Evolutionary conservation across 2,329 filamentous ascomycete genomes (phyloP), one percentile per base, ranked within the genome.

Genomic region (Paramyrothecium sp.): DNA sequence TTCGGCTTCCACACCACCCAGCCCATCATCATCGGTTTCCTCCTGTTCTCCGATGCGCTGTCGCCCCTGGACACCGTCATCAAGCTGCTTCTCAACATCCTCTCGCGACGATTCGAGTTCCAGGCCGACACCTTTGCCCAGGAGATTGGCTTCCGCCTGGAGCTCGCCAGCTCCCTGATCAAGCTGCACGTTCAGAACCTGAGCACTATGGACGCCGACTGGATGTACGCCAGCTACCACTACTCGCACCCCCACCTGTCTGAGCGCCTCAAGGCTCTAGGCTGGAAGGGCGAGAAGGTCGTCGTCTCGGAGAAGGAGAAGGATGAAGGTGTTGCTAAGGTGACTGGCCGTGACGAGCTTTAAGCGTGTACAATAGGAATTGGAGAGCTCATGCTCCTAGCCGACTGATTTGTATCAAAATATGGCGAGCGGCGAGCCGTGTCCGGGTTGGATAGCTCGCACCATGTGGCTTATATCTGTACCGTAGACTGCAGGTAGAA

Each of bases 161-260:
- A 97, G 73, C 87, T 99, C 54, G 92, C 93, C 48, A 82, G 86
- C 61, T 95, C 92, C 21, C 85, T 99, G 61, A 92, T 99, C 78
- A 97, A 97, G 81, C 89, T 99, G 54, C 96, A 99, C 78, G 92
- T 97, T 69, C 93, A 98, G 80, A 99, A 99, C 72, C 83, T 99
- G 65, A 96, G 92, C 76, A 96, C 91, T 60, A 98, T 99, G 94
- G 95, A 99, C 68, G 95, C 95, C 26, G 96, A 99, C 77, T 96
- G 91, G 90, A 87, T 97, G 84, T 99, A 96, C 75, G 95, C 95
- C 55, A 96, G 89, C 77, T 99, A 98, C 81, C 93, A 99, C 79
- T 97, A 96, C 82, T 97, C 94, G 22, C 95, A 99, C 77, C 95
- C 95, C 1, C 97, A 98, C 64, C 81, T 99, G 64, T 90, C 93